These are phyloP conservation scores for Sporothrix pallida DNA, from an alignment of 2,329 filamentous ascomycete genomes.

Conservation along the genomic window DNA sequence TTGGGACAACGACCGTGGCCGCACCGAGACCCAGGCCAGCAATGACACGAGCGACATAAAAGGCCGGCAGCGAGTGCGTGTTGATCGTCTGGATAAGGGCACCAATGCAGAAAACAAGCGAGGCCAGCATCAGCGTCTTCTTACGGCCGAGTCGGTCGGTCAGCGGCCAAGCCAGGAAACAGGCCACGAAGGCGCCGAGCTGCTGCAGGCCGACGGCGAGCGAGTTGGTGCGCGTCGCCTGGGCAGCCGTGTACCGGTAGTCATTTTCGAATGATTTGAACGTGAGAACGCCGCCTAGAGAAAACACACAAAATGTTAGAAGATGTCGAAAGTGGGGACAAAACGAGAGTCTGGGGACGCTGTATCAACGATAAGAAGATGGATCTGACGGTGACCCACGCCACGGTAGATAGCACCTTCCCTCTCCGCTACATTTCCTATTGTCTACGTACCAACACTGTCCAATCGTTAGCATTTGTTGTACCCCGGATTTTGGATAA, in stretches of 20 bases:
- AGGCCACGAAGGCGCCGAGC: slow-evolving; percentile 69
- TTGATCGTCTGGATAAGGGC: slow-evolving; percentile 31
- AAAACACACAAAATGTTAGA: neutral
- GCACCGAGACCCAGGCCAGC: slow-evolving; percentile 5
- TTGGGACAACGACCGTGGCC: slow-evolving; percentile 52
- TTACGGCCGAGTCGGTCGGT: slow-evolving; percentile 44
- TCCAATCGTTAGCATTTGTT: neutral
- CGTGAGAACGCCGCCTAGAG: slow-evolving; percentile 3
- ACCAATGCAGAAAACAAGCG: slow-evolving; percentile 30
- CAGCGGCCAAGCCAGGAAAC: slow-evolving; percentile 66
- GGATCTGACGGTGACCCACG: neutral
- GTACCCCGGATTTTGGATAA: neutral
- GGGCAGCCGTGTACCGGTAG: slow-evolving; percentile 35
- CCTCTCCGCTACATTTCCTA: no score
- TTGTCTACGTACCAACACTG: slow-evolving; percentile 17
- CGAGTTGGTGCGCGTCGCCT: slow-evolving; percentile 53
- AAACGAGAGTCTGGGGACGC: neutral
- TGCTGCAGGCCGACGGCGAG: slow-evolving; percentile 69
- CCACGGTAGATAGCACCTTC: no score
- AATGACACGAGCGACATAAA: slow-evolving; percentile 43
- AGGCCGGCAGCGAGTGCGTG: slow-evolving; percentile 35
- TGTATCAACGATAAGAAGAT: neutral
- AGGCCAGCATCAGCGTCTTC: slow-evolving; percentile 27
- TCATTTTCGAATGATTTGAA: slow-evolving; percentile 35
- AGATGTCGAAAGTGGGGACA: neutral